Percentiles rank a stretch among this genome's conserved stretches.
Evolutionary conservation across 148 eudicot genomes (phyloP).

Genomic region (Vaccinium vitisidaea): DNA sequence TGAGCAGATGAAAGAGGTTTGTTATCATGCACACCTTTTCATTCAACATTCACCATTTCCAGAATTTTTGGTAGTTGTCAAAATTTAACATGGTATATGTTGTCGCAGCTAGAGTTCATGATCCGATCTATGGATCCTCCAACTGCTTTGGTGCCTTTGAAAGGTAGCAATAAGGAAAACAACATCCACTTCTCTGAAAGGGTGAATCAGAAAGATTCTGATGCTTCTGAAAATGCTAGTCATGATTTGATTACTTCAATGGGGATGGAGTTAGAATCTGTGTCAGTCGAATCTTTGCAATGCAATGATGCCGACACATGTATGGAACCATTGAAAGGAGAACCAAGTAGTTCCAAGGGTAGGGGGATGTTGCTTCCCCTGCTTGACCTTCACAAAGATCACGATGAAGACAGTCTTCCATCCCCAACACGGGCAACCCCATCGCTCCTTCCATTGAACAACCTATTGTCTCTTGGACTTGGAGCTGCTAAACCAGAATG

Average conservation of each 20-base stretch:
- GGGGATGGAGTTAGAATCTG: conserved; percentile 27
- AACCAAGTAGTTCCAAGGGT: conserved; percentile 37
- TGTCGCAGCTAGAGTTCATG: conserved; percentile 63
- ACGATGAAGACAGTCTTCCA: conserved; percentile 88
- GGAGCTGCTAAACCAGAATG: conserved; percentile 38
- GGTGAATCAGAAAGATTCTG: conserved; percentile 48
- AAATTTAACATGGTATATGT: conserved; percentile 4
- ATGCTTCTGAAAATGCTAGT: conserved; percentile 36
- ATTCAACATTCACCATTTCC: too few species aligned
- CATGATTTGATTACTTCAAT: conserved; percentile 25
- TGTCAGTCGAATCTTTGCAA: conserved; percentile 24
- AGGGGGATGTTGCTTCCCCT: conserved; percentile 58
- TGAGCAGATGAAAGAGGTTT: conserved; percentile 80
- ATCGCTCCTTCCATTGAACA: conserved; percentile 30
- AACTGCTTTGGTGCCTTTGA: conserved; percentile 27
- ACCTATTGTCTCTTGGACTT: conserved; percentile 21
- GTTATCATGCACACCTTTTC: conserved; percentile 3
- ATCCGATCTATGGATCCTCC: conserved; percentile 31
- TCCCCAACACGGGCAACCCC: conserved; percentile 77
- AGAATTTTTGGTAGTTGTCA: not conserved
- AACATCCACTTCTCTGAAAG: conserved; percentile 32
- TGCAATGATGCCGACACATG: conserved; percentile 22
- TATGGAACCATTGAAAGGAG: conserved; percentile 31
- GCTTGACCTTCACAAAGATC: conserved; percentile 84
- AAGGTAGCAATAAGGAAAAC: conserved; percentile 34